A percentile compares a stretch with the other conserved stretches of the same genome.
These are phyloP conservation scores for Crithidia mellificae DNA, from an alignment of 208 protist genomes.

Conservation along the genomic window DNA sequence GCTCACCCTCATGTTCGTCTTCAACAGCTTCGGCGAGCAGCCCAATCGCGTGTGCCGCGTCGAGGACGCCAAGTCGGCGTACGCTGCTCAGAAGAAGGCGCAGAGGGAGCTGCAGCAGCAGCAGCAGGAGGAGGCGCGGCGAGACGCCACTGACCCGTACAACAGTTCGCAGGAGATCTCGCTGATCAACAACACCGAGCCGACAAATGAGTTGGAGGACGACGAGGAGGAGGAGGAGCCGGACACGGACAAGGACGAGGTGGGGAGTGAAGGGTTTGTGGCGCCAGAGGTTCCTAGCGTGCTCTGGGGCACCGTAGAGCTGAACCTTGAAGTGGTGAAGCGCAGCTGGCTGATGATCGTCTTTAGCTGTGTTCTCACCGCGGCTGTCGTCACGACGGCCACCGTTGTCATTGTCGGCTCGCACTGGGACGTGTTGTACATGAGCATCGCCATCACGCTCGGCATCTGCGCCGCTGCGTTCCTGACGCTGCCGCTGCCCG, in stretches of 20 bases:
- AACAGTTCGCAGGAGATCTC: too few species aligned
- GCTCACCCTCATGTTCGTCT: conserved; percentile 45
- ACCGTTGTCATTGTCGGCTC: conserved; percentile 40
- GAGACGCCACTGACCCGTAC: not conserved
- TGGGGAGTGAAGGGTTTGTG: conserved; percentile 9
- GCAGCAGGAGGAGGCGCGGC: not conserved
- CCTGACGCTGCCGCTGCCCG: conserved; percentile 35
- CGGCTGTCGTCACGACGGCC: conserved; percentile 31
- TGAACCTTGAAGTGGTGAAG: conserved; percentile 34
- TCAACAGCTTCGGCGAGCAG: conserved; percentile 66
- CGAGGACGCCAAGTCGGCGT: conserved; percentile 37
- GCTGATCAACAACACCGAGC: too few species aligned
- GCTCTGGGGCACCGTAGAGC: conserved; percentile 27
- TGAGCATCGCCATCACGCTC: conserved; percentile 28
- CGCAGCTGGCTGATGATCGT: conserved; percentile 34
- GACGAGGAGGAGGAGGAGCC: not conserved
- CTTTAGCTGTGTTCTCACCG: conserved; percentile 38
- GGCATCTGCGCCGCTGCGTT: conserved; percentile 28
- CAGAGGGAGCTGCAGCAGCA: conserved; percentile 9
- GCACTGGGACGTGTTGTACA: conserved; percentile 33
- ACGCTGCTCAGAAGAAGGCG: conserved; percentile 19
- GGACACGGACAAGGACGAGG: not conserved
- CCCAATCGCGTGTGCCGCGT: conserved; percentile 42
- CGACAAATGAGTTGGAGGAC: too few species aligned
- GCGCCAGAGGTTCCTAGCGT: conserved; percentile 20